phyloP scores from a whole-genome alignment of 805 yeast genomes.

The Komagataella ulmi region DNA sequence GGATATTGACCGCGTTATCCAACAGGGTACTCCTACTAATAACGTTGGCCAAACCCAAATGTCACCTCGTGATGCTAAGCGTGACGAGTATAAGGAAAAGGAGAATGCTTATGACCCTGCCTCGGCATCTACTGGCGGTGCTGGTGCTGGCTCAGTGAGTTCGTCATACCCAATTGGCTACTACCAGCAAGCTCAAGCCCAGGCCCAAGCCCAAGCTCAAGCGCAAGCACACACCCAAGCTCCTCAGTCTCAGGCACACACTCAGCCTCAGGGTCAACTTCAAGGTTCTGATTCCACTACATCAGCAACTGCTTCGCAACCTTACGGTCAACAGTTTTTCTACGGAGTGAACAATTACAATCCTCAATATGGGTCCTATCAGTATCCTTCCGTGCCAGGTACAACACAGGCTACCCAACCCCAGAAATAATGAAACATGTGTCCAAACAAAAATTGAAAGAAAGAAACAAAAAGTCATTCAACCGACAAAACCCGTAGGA shows the following conservation, averaged over 20 bases:
- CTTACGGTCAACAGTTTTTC: background rate
- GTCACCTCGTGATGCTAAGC: background rate
- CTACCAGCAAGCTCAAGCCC: background rate
- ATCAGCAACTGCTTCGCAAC: background rate
- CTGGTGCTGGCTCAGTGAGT: background rate
- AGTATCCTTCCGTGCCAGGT: background rate
- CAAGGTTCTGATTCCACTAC: background rate
- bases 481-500: background rate
- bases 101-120: background rate
- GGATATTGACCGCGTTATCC: slow-evolving; percentile 39
- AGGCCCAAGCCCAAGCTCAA: background rate
- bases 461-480: background rate
- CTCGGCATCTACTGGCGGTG: background rate
- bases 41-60: background rate
- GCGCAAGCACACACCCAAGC: background rate
- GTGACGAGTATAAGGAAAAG: background rate
- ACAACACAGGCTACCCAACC: background rate
- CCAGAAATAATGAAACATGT: background rate
- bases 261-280: background rate
- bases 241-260: background rate
- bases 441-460: no score
- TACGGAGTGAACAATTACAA: background rate
- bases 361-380: background rate
- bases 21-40: slow-evolving; percentile 21
- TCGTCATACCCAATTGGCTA: background rate